Conservation (phyloP, 495 filamentous ascomycete species). For the Aspergillus cristatus region DNA sequence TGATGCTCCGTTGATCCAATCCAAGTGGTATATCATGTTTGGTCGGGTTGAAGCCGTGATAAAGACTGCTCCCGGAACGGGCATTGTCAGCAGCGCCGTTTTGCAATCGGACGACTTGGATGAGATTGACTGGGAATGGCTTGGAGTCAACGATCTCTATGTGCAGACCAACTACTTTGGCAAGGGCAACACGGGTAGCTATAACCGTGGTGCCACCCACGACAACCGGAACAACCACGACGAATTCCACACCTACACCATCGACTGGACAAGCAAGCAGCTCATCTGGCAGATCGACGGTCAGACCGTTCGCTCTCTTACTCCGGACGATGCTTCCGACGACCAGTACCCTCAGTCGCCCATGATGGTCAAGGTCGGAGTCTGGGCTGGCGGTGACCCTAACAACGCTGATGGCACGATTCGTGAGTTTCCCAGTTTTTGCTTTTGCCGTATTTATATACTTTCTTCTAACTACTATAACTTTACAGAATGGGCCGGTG, state of each 20-base stretch:
- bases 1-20: conserved; percentile 74
- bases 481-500: conserved; percentile 66
- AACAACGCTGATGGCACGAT: conserved; percentile 58
- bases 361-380: conserved; percentile 72
- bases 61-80: conserved; percentile 52
- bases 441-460: background rate
- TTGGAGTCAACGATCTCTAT: conserved; percentile 51
- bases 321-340: conserved; percentile 52
- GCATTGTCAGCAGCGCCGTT: conserved; percentile 69
- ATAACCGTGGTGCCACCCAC: conserved; percentile 53
- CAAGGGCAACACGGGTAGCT: conserved; percentile 62
- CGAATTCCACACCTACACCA: conserved; percentile 73
- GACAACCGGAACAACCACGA: conserved; percentile 40
- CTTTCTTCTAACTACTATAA: conserved; percentile 11
- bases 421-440: conserved; percentile 24
- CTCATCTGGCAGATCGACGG: conserved; percentile 71
- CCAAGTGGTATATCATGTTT: conserved; percentile 69
- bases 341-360: conserved; percentile 77
- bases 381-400: conserved; percentile 80
- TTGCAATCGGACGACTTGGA: conserved; percentile 78
- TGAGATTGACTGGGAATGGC: conserved; percentile 87
- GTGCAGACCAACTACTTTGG: conserved; percentile 83
- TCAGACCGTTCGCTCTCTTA: conserved; percentile 55
- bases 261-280: conserved; percentile 65
- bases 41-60: conserved; percentile 49